A percentile compares a stretch with the other conserved stretches of the same genome.
Evolutionary conservation across 345 rosid genomes (phyloP).

Genomic region (Brassica nigra): DNA sequence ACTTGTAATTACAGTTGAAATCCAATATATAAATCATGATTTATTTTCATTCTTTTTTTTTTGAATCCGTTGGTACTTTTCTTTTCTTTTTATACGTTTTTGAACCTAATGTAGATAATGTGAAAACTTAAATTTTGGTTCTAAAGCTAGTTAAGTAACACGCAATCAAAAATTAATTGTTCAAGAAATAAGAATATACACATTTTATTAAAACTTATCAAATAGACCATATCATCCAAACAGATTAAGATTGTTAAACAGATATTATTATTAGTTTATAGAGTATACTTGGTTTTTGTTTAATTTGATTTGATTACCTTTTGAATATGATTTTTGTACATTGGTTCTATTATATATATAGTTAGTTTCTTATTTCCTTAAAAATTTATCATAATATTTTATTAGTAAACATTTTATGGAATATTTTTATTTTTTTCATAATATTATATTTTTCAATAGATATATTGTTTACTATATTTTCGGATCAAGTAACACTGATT

Average conservation of each 20-base stretch:
- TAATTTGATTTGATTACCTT: not conserved
- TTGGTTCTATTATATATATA: no score
- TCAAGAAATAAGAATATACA: no score
- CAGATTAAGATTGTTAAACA: not conserved
- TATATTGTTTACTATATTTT: not conserved
- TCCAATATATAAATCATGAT: no score
- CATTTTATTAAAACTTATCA: not conserved
- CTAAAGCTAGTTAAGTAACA: not conserved
- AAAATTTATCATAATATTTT: no score
- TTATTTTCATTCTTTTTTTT: no score
- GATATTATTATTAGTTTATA: not conserved
- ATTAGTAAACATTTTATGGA: no score
- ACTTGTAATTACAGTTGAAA: no score
- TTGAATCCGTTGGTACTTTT: no score
- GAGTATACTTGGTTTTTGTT: not conserved
- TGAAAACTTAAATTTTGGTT: not conserved
- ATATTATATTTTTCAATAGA: no score
- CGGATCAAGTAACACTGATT: not conserved
- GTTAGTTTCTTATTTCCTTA: not conserved
- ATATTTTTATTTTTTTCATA: not conserved
- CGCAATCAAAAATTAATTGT: no score
- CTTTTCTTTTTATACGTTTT: no score
- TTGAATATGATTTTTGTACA: not conserved
- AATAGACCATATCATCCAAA: no score
- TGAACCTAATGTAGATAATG: not conserved